A percentile compares a stretch with the other conserved stretches of the same genome.
Conservation (phyloP, 2,329 filamentous ascomycete species). For the Cladosporium cucumerinum region DNA sequence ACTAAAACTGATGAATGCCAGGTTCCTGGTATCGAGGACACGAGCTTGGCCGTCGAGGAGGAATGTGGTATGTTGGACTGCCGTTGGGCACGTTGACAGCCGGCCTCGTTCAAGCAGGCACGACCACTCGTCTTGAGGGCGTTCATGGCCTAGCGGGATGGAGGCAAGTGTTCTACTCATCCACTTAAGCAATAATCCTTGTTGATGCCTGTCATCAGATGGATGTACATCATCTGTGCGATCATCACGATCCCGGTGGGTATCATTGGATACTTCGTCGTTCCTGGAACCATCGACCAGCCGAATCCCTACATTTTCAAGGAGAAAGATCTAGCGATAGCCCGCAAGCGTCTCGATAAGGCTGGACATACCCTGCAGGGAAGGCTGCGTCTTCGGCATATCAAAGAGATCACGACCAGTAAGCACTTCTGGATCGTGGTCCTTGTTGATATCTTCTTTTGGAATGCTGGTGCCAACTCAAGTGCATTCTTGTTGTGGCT, state of each 20-base stretch:
- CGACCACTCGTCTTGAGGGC: constrained; percentile 42
- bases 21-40: constrained; percentile 20
- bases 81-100: constrained; percentile 53
- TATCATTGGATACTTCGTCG: constrained; percentile 46
- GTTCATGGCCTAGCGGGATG: constrained; percentile 44
- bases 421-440: constrained; percentile 53
- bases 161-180: constrained; percentile 49
- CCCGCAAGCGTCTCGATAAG: constrained; percentile 46
- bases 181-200: constrained; percentile 47
- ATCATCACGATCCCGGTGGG: constrained; percentile 52
- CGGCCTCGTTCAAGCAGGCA: constrained; percentile 52
- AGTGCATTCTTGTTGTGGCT: constrained; percentile 58
- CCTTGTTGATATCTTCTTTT: constrained; percentile 54
- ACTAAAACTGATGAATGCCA: background rate
- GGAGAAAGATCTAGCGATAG: background rate
- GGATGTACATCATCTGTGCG: constrained; percentile 50
- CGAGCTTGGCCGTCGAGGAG: constrained; percentile 51
- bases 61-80: constrained; percentile 52
- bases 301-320: constrained; percentile 45
- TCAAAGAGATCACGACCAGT: constrained; percentile 38
- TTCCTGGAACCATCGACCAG: constrained; percentile 52
- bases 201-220: constrained; percentile 41
- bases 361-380: constrained; percentile 28
- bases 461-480: constrained; percentile 51
- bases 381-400: constrained; percentile 29